A percentile compares a stretch with the other conserved stretches of the same genome.
These are phyloP conservation scores for Colletotrichum chlorophyti DNA, from an alignment of 2,329 filamentous ascomycete genomes.

Conservation along the genomic window DNA sequence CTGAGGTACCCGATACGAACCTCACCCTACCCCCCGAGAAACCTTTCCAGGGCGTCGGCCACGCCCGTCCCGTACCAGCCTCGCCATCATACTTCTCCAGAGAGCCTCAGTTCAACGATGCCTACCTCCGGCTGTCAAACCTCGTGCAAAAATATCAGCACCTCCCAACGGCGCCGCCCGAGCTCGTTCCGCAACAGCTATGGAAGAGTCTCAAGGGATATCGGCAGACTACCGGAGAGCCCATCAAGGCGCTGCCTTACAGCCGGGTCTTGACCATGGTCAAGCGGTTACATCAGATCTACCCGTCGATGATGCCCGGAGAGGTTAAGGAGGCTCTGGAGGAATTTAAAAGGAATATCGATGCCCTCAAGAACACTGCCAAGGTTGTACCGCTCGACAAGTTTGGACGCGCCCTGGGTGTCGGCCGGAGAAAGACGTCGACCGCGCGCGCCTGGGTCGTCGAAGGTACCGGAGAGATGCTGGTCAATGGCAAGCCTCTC, in stretches of 20 bases:
- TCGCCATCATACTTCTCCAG: constrained; percentile 97
- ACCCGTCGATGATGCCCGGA: constrained; percentile 75
- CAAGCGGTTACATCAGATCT: constrained; percentile 83
- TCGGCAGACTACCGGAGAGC: constrained; percentile 73
- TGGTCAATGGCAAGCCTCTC: constrained; percentile 90
- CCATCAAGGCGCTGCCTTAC: constrained; percentile 79
- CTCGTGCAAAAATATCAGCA: constrained; percentile 75
- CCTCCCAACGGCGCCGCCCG: constrained; percentile 71
- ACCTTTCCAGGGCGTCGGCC: constrained; percentile 43
- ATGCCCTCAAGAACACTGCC: constrained; percentile 70
- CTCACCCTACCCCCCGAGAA: constrained; percentile 25
- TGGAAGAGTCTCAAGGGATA: constrained; percentile 86
- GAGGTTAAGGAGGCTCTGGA: constrained; percentile 71
- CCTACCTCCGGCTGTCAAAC: constrained; percentile 75
- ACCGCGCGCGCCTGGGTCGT: constrained; percentile 86
- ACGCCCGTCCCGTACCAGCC: constrained; percentile 78
- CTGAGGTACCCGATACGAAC: not conserved
- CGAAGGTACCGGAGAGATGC: constrained; percentile 87
- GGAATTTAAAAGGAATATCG: constrained; percentile 76
- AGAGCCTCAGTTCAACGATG: constrained; percentile 84
- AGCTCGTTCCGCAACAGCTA: constrained; percentile 74
- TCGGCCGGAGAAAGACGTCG: constrained; percentile 87
- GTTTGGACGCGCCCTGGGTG: constrained; percentile 78
- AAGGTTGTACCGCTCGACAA: constrained; percentile 74
- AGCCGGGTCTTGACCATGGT: constrained; percentile 77